Evolutionary conservation across 1,139 yeast species (phyloP).

Genomic region (Candida anutae): DNA sequence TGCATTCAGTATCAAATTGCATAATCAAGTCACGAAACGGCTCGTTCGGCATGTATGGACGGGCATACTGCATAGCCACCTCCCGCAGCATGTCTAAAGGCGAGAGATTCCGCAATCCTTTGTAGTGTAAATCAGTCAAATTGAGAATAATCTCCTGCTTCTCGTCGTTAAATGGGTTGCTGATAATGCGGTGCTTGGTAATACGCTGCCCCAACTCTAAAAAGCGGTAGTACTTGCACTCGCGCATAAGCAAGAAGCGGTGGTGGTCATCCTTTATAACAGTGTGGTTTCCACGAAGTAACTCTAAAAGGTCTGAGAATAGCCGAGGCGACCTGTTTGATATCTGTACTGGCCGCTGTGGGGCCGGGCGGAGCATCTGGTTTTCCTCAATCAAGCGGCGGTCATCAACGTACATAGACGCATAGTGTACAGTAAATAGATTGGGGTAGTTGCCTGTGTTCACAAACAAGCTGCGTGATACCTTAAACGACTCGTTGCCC

Average conservation of each 20-base stretch:
- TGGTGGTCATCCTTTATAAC: constrained; percentile 46
- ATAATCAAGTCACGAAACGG: constrained; percentile 43
- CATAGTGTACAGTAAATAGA: constrained; percentile 59
- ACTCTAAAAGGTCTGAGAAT: constrained; percentile 51
- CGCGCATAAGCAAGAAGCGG: constrained; percentile 49
- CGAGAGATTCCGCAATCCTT: constrained; percentile 29
- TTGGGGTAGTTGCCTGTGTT: constrained; percentile 69
- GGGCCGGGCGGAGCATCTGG: constrained; percentile 66
- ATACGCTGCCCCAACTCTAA: constrained; percentile 66
- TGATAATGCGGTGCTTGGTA: constrained; percentile 41
- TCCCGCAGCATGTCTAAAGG: constrained; percentile 12
- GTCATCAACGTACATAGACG: constrained; percentile 40
- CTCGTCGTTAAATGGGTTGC: constrained; percentile 40
- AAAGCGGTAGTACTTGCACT: constrained; percentile 73
- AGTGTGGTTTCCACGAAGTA: constrained; percentile 47
- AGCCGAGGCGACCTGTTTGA: constrained; percentile 48
- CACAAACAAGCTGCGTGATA: constrained; percentile 46
- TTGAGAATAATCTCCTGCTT: constrained; percentile 51
- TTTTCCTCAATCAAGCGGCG: constrained; percentile 27
- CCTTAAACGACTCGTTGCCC: constrained; percentile 53
- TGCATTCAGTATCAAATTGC: constrained; percentile 37
- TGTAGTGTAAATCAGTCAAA: constrained; percentile 37
- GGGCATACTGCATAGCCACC: constrained; percentile 32
- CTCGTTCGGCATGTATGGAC: constrained; percentile 46
- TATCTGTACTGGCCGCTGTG: constrained; percentile 50